Evolutionary conservation across 768 basidiomycete genomes (phyloP).

Genomic region (Mycena epipterygia): DNA sequence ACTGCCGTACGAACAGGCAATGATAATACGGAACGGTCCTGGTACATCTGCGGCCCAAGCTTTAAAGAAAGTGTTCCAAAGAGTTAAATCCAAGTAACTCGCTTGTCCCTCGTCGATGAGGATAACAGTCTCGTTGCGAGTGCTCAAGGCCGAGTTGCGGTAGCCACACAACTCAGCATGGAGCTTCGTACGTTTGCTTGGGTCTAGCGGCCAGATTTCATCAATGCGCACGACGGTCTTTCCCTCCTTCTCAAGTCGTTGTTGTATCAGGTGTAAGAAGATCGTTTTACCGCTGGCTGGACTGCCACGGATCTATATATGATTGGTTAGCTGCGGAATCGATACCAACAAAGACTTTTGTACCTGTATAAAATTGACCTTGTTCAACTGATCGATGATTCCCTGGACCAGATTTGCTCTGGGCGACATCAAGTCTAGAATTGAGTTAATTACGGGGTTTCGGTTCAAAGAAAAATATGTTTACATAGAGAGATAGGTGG

Average conservation of each 20-base stretch:
- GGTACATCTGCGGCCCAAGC: neutral
- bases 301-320: neutral
- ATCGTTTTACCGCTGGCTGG: slow-evolving; percentile 1
- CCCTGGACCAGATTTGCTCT: neutral
- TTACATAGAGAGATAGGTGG: neutral
- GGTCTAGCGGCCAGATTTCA: neutral
- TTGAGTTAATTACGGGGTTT: neutral
- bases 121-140: neutral
- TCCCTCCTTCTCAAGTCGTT: neutral
- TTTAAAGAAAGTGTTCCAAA: slow-evolving; percentile 2
- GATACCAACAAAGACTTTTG: neutral
- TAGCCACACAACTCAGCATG: neutral
- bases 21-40: neutral
- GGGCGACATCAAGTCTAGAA: neutral
- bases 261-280: neutral
- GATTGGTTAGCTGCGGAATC: neutral
- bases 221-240: neutral
- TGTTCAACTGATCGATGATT: neutral
- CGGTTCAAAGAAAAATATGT: neutral
- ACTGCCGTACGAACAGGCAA: neutral
- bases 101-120: slow-evolving; percentile 11
- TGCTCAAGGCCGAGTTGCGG: neutral
- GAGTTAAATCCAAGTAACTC: neutral
- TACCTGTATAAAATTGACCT: neutral
- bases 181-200: neutral